Evolutionary conservation across 352 stramenopile species (phyloP), one percentile per base, ranked within the genome.

Genomic region (Pythium volutum): DNA sequence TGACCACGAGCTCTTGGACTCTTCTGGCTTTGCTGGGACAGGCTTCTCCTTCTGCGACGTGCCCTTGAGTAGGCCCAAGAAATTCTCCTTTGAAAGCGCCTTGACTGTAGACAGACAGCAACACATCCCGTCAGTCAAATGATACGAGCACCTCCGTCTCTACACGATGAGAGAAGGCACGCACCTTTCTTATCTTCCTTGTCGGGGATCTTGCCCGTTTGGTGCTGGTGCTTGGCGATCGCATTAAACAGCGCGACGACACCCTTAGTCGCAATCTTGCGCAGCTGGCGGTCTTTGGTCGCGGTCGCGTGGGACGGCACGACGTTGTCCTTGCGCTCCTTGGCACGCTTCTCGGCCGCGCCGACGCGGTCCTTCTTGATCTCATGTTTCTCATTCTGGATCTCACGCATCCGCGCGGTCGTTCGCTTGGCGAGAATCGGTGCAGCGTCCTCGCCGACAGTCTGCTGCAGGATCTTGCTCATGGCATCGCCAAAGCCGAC

Each of bases 201-300:
- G 22, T 87, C 72, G 22, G 80, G 70, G 53, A 74, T 66, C 47
- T 78, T 81, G 57, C 77, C 79, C n/a, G 34, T 69, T 48, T 82
- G 74, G 59, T 94, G 81, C 69, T 94, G 85, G 62, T 94, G 85
- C 73, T 91, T 93, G 48, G 86, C 71, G 51, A 94, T 94, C 14
- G 85, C 85, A 55, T 94, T 94, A 59, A 94, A 94, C 25, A 94
- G 64, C 27, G 85, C 82, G 16, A 94, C 85, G 45, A 94, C 85
- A 69, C 85, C 85, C 75, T 91, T 92, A 6, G 85, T 94, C 29
- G 85, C 82, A 57, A 91, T 89, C 69, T 77, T 84, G n/a, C 83
- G 81, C 55, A 92, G 64, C 20, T 81, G 70, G 25, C 83, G 75
- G 75, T 94, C 85, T 60, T 88, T 74, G 4, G 66, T 74, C 7